A percentile compares a stretch with the other conserved stretches of the same genome.
Evolutionary conservation across 2,329 filamentous ascomycete species (phyloP).

Genomic region (Colletotrichum tofieldiae): DNA sequence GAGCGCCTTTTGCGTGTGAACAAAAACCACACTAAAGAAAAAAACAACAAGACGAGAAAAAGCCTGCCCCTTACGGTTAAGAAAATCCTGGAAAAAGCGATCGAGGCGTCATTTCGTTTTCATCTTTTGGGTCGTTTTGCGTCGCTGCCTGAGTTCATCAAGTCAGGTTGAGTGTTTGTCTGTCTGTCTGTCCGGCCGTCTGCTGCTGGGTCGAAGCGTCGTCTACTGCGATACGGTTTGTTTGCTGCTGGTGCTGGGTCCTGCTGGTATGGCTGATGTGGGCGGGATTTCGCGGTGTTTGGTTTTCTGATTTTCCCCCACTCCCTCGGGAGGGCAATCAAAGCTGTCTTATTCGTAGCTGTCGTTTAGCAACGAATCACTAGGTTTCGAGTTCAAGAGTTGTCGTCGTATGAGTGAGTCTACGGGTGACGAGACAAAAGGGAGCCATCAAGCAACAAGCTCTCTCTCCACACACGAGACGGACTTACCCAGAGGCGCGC

Average conservation of each 20-base stretch:
- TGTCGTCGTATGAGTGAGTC: not conserved
- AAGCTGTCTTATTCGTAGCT: not conserved
- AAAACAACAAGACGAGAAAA: not conserved
- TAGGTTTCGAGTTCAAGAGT: not conserved
- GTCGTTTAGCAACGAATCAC: not conserved
- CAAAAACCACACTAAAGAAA: not conserved
- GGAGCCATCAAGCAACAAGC: not conserved
- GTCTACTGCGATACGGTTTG: too few relatives aligned
- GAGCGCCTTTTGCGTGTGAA: not conserved
- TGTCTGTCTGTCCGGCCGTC: not conserved
- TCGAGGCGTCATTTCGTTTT: not conserved
- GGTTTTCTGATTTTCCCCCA: not conserved
- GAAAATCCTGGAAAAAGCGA: not conserved
- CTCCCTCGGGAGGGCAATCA: not conserved
- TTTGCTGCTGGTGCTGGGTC: not conserved
- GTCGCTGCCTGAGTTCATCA: not conserved
- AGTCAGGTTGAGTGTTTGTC: not conserved
- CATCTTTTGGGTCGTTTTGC: not conserved
- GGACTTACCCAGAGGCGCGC: not conserved
- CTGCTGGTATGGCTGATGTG: not conserved
- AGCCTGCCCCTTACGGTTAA: not conserved
- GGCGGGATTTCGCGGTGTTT: conserved; percentile 2
- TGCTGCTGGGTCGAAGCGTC: too few relatives aligned
- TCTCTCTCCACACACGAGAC: not conserved
- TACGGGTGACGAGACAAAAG: not conserved